Evolutionary conservation across 108 stramenopile species (phyloP), one percentile per base, ranked within the genome.

Genomic region (Parietichytrium sp.): DNA sequence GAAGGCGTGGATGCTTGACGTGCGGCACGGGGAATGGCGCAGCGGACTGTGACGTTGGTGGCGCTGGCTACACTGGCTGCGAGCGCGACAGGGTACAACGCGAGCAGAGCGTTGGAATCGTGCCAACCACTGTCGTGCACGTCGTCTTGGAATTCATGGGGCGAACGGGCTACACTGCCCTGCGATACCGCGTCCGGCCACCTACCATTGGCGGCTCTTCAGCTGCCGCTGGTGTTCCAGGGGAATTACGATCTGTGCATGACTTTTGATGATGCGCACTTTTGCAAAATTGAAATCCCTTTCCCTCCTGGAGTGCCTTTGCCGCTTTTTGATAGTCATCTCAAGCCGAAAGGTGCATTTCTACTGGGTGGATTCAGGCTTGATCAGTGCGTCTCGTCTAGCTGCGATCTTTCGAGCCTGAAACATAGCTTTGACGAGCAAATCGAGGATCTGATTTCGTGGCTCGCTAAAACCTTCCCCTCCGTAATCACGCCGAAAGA

Each of bases 221-320:
- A 33, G 29, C 1, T 72, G 38, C 61, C 61, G 38, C n/a, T 72
- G 61, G 0, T 72, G 16, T 72, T 23, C 61, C 38, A 72, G 42
- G 61, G 61, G 6, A 72, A 72, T 20, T 72, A 72, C 20, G 61
- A 72, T 42, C 33, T 72, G 16, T 72, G 61, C 61, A 33, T 23
- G 2, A 72, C 61, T 25, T 72, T 72, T 27, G 38, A 20, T 1
- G 45, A 7, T 13, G 61, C 61, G 38, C 61, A 72, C 45, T 72
- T 33, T 27, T 72, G 61, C 42, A 8, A 20, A 16, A 31, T 72
- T 27, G n/a, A 33, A 16, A 36, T 45, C 61, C n/a, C n/a, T n/a
- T n/a, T n/a, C n/a, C n/a, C n/a, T n/a, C n/a, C n/a, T n/a, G n/a
- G n/a, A n/a, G 61, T 72, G 0, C 33, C 45, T n/a, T 45, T 72